Evolutionary conservation across 495 filamentous ascomycete species (phyloP).

Genomic region (Annulohypoxylon moriforme): DNA sequence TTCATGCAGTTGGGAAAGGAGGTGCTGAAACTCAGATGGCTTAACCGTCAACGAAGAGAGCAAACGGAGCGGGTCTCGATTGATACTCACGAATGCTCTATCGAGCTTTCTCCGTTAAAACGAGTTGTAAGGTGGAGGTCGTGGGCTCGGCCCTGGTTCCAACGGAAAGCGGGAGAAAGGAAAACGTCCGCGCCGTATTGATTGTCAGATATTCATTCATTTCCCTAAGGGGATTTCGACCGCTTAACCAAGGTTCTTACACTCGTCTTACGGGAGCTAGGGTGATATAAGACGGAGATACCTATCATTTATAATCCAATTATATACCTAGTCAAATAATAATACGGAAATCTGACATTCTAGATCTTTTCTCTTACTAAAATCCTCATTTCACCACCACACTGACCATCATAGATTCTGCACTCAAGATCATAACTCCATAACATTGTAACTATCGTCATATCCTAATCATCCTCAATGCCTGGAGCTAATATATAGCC

Average conservation of each 20-base stretch:
- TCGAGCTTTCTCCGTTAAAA: constrained; percentile 19
- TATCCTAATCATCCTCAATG: constrained; percentile 11
- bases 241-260: constrained; percentile 3
- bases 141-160: constrained; percentile 38
- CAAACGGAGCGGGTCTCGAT: constrained; percentile 27
- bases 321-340: background rate
- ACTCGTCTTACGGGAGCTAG: background rate
- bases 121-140: constrained; percentile 37
- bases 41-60: constrained; percentile 42
- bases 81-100: background rate
- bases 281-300: constrained; percentile 3
- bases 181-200: constrained; percentile 20
- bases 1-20: constrained; percentile 50
- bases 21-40: constrained; percentile 42
- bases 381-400: background rate
- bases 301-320: background rate
- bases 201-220: constrained; percentile 3
- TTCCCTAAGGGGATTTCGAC: background rate
- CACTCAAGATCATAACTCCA: background rate
- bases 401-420: no score
- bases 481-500: background rate
- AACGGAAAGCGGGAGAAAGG: constrained; percentile 24
- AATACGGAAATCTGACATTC: background rate
- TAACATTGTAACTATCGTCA: constrained; percentile 4
- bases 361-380: background rate